A percentile compares a stretch with the other conserved stretches of the same genome.
These are phyloP conservation scores for Trichomonascaceae sp. DNA, from an alignment of 1,139 yeast genomes.

Conservation along the genomic window DNA sequence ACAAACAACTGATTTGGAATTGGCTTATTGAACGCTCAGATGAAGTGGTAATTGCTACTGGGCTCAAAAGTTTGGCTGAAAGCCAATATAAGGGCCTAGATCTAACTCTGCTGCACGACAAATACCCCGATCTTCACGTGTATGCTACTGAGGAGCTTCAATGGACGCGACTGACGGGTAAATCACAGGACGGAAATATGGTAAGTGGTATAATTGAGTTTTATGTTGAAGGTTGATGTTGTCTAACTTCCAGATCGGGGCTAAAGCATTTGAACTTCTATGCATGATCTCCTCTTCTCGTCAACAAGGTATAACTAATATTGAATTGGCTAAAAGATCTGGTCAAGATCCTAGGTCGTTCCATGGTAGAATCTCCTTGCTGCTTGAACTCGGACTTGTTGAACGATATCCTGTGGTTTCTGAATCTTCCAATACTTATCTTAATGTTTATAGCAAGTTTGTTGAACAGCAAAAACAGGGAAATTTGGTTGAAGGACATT, in stretches of 20 bases:
- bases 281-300: conserved; percentile 34
- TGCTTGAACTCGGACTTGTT: conserved; percentile 32
- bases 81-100: conserved; percentile 16
- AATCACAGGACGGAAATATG: conserved; percentile 26
- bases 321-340: conserved; percentile 33
- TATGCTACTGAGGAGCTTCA: conserved; percentile 32
- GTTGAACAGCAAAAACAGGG: conserved; percentile 11
- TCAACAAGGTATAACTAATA: conserved; percentile 31
- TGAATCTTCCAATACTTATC: conserved; percentile 29
- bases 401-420: conserved; percentile 30
- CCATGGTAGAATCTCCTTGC: conserved; percentile 30
- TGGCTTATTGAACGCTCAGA: conserved; percentile 26
- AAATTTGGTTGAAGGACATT: conserved; percentile 14
- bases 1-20: conserved; percentile 25
- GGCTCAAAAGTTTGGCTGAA: conserved; percentile 11
- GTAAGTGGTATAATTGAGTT: conserved; percentile 8
- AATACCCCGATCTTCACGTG: conserved; percentile 24
- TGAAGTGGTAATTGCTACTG: conserved; percentile 22
- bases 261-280: conserved; percentile 32
- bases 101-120: conserved; percentile 12
- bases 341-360: conserved; percentile 39
- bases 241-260: conserved; percentile 25
- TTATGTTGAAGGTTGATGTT: not conserved
- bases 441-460: conserved; percentile 29
- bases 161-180: conserved; percentile 34